Evolutionary conservation across 2,329 filamentous ascomycete species (phyloP).

Genomic region (Alternaria panax): DNA sequence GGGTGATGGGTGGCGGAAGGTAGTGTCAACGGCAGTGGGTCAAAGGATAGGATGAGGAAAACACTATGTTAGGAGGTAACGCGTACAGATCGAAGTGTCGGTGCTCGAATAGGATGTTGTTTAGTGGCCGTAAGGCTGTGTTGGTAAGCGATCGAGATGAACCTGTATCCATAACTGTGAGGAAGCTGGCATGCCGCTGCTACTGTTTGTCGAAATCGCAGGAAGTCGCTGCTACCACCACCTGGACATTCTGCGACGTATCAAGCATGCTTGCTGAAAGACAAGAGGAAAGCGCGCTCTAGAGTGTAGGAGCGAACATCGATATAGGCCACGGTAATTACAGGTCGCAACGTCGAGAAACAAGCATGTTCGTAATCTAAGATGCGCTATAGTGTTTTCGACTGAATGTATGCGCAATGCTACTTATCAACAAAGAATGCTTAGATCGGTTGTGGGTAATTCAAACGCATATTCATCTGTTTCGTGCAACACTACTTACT

Average conservation of each 20-base stretch:
- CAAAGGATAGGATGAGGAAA: background rate
- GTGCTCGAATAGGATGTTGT: conserved; percentile 14
- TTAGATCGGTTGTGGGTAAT: background rate
- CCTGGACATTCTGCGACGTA: background rate
- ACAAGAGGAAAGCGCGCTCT: background rate
- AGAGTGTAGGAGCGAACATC: background rate
- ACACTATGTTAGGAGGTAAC: background rate
- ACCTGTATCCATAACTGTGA: background rate
- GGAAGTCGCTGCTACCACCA: background rate
- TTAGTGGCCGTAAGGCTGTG: conserved; percentile 4
- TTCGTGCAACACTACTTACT: background rate
- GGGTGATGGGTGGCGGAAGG: background rate
- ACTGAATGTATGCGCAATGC: background rate
- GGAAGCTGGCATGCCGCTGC: background rate
- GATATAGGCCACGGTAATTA: background rate
- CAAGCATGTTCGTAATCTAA: background rate
- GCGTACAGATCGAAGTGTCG: background rate
- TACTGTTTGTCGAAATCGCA: conserved; percentile 6
- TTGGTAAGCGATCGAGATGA: background rate
- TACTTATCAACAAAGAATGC: background rate
- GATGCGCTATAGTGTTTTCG: background rate
- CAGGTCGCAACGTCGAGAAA: background rate
- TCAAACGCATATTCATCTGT: background rate
- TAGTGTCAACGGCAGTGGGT: background rate
- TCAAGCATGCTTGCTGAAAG: background rate